These are phyloP conservation scores for Entophlyctis luteolus DNA, from an alignment of 192 early-diverging fungal species.

Conservation along the genomic window DNA sequence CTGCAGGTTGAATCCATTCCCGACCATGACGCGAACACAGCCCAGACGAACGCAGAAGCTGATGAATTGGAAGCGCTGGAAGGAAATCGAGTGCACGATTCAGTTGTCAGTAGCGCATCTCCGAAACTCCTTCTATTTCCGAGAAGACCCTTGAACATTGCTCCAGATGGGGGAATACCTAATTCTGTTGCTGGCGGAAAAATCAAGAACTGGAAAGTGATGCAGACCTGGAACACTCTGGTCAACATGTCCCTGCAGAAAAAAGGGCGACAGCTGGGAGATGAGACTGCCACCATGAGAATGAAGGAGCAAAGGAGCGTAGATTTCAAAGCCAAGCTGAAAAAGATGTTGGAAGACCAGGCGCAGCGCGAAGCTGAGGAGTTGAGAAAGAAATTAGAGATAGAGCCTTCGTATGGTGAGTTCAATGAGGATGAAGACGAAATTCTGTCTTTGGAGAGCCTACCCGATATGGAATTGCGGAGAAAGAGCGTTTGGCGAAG, in stretches of 20 bases:
- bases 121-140: no score
- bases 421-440: no score
- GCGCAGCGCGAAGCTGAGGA: slow-evolving; percentile 15
- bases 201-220: slow-evolving; percentile 35
- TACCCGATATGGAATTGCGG: no score
- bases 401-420: no score
- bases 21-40: no score
- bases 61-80: no score
- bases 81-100: no score
- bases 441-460: no score
- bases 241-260: slow-evolving; percentile 6
- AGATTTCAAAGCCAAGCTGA: slow-evolving; percentile 44
- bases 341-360: slow-evolving; percentile 37
- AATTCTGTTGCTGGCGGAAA: slow-evolving; percentile 37
- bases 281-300: slow-evolving; percentile 11
- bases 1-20: no score
- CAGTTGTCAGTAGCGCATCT: no score
- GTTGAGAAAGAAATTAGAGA: slow-evolving; percentile 17
- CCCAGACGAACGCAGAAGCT: no score
- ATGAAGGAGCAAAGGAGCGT: slow-evolving; percentile 28
- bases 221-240: slow-evolving; percentile 21
- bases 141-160: slow-evolving; percentile 29
- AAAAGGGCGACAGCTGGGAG: not conserved
- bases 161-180: slow-evolving; percentile 47
- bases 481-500: no score